phyloP scores from a whole-genome alignment of 768 basidiomycete genomes.

The Pholiota molesta region DNA sequence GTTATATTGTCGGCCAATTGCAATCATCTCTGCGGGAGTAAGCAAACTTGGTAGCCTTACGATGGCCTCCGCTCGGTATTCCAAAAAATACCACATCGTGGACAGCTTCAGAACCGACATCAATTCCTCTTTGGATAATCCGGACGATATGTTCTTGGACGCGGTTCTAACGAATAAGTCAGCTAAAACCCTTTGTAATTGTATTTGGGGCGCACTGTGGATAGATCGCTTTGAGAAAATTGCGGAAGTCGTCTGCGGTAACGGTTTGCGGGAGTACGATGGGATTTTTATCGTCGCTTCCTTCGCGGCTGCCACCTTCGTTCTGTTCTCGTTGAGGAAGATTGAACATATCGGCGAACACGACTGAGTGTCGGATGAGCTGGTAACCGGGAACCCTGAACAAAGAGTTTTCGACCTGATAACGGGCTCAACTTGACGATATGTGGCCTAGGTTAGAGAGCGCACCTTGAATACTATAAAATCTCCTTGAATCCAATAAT shows the following conservation, averaged over 20 bases:
- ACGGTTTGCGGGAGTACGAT: neutral
- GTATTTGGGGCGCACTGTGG: neutral
- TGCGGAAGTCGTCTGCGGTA: neutral
- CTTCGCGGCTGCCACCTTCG: no score
- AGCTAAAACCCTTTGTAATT: no score
- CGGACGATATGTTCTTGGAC: neutral
- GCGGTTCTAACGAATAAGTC: neutral
- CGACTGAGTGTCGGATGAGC: neutral
- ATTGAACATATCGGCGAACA: no score
- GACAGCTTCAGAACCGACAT: conserved; percentile 16
- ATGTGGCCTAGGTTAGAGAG: neutral
- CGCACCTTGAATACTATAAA: neutral
- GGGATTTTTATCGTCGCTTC: no score
- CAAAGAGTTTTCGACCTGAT: neutral
- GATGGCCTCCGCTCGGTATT: conserved; percentile 7
- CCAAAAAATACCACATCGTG: conserved; percentile 14
- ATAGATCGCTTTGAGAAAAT: neutral
- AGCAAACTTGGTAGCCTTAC: neutral
- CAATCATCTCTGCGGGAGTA: neutral
- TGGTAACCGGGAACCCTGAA: neutral
- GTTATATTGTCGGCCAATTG: neutral
- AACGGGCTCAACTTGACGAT: neutral
- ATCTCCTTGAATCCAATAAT: no score
- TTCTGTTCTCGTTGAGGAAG: neutral
- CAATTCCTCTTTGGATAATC: conserved; percentile 11